These are phyloP conservation scores for Collybia mongolica DNA, from an alignment of 768 basidiomycete species.

Conservation along the genomic window DNA sequence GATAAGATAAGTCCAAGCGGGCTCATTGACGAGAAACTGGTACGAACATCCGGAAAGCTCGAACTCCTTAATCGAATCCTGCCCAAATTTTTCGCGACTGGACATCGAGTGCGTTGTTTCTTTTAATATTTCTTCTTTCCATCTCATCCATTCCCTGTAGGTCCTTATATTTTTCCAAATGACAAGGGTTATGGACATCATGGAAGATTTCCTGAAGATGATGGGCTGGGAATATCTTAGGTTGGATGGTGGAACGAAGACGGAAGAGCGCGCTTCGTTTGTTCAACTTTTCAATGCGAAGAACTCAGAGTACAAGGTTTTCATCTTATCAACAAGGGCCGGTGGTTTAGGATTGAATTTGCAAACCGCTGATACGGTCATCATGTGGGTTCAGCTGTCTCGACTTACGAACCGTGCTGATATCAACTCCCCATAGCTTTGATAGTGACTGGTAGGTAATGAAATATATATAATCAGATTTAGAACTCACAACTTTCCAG, in stretches of 20 bases:
- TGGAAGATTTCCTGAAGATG: conserved; percentile 92
- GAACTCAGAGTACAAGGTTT: conserved; percentile 83
- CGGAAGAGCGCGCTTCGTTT: conserved; percentile 88
- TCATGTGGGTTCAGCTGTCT: conserved; percentile 62
- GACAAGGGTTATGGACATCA: conserved; percentile 99
- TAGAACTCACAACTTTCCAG: conserved; percentile 26
- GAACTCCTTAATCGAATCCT: conserved; percentile 89
- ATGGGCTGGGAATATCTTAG: conserved; percentile 86
- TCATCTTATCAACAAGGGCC: conserved; percentile 92
- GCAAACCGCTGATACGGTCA: conserved; percentile 95
- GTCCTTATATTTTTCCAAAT: conserved; percentile 99
- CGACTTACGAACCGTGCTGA: neutral
- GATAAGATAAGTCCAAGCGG: conserved; percentile 87
- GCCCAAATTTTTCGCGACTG: conserved; percentile 91
- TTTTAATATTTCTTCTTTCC: neutral
- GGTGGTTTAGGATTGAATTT: conserved; percentile 93
- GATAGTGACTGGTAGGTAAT: conserved; percentile 67
- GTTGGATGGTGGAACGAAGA: conserved; percentile 95
- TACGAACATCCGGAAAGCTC: conserved; percentile 90
- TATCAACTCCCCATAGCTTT: conserved; percentile 43
- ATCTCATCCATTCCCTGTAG: conserved; percentile 31
- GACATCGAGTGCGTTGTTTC: conserved; percentile 70
- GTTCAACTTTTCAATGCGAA: conserved; percentile 89
- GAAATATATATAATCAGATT: neutral
- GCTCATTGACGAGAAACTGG: conserved; percentile 78